These are phyloP conservation scores for Moricandia arvensis DNA, from an alignment of 345 rosid genomes.

Conservation along the genomic window DNA sequence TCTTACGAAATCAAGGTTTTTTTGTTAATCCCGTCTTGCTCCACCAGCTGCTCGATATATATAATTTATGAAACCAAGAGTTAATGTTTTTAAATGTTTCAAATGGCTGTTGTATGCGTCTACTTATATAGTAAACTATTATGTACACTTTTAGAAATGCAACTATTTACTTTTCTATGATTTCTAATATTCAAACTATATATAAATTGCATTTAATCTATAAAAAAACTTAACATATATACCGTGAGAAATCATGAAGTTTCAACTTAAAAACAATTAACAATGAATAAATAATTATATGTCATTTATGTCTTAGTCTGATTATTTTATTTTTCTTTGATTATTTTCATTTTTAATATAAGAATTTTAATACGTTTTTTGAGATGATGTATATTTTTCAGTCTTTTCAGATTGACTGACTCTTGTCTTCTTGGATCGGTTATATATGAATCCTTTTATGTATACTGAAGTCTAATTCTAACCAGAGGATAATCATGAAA, in stretches of 20 bases:
- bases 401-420: background rate
- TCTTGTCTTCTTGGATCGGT: background rate
- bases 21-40: constrained; percentile 20
- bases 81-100: too few species aligned
- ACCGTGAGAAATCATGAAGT: background rate
- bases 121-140: too few species aligned
- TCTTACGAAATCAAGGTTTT: constrained; percentile 26
- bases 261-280: background rate
- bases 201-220: background rate
- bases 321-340: too few species aligned
- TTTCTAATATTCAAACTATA: background rate
- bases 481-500: background rate
- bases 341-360: background rate
- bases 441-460: background rate
- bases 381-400: background rate
- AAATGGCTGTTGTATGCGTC: too few species aligned
- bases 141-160: background rate
- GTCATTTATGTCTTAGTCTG: background rate
- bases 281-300: background rate
- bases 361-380: background rate
- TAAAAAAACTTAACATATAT: background rate
- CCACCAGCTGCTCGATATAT: constrained; percentile 42
- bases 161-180: background rate
- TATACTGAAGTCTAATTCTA: background rate
- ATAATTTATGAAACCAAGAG: background rate